These are phyloP conservation scores for Amanita exitialis DNA, from an alignment of 768 basidiomycete genomes.

Conservation along the genomic window DNA sequence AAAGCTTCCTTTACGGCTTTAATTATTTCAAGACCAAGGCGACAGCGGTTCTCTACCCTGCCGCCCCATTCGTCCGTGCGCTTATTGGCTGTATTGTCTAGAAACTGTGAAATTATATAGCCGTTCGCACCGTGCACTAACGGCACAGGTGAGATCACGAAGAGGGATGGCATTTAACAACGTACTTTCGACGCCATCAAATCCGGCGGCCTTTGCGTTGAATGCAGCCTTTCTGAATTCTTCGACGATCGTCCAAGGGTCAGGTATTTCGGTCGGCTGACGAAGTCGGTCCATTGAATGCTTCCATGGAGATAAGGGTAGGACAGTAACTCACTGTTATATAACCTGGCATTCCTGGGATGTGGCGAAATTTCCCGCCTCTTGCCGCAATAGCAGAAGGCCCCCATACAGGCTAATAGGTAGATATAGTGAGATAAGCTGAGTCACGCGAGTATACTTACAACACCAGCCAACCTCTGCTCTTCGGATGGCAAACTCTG, in stretches of 20 bases:
- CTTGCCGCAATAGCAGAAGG: constrained; percentile 34
- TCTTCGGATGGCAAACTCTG: constrained; percentile 28
- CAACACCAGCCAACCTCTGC: constrained; percentile 25
- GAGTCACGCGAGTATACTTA: constrained; percentile 8
- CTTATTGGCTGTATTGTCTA: constrained; percentile 36
- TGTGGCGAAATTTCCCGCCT: constrained; percentile 28
- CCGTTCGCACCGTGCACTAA: constrained; percentile 35
- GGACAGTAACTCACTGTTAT: constrained; percentile 21
- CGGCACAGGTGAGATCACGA: background rate
- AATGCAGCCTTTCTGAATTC: constrained; percentile 32
- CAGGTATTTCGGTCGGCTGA: constrained; percentile 29
- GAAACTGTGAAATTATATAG: constrained; percentile 39
- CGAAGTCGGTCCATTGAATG: background rate
- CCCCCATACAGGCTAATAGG: constrained; percentile 29
- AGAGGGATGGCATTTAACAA: background rate
- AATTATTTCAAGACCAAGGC: constrained; percentile 45
- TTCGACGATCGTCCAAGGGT: constrained; percentile 28
- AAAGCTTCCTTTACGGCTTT: constrained; percentile 30
- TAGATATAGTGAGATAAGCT: background rate
- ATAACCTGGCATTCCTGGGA: constrained; percentile 27
- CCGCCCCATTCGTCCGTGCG: constrained; percentile 56
- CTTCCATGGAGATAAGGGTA: background rate
- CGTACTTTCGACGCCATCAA: constrained; percentile 44
- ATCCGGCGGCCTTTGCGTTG: constrained; percentile 42
- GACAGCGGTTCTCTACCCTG: constrained; percentile 40